phyloP scores from a whole-genome alignment of 371 early-diverging fungal genomes.

The Lichtheimia corymbifera region DNA sequence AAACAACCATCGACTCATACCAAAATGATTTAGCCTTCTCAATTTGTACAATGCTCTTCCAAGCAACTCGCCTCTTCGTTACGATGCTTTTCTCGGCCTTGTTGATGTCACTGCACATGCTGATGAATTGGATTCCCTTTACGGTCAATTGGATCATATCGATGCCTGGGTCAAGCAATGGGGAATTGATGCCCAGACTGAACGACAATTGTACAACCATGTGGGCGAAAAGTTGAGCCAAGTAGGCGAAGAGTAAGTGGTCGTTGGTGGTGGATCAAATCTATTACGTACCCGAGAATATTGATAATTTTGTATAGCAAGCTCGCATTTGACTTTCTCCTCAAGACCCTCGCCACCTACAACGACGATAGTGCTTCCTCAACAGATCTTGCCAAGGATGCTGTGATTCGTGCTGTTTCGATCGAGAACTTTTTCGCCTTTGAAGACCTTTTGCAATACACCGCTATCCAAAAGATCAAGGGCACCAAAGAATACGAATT shows the following conservation, averaged over 20 bases:
- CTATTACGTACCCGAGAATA: not conserved
- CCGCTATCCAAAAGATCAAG: conserved; percentile 73
- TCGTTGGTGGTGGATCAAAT: not conserved
- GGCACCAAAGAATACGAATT: conserved; percentile 63
- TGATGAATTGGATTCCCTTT: conserved; percentile 73
- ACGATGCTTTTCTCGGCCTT: conserved; percentile 73
- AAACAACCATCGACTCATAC: not conserved
- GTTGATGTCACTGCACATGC: conserved; percentile 72
- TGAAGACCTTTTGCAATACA: conserved; percentile 75
- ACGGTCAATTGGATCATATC: conserved; percentile 64
- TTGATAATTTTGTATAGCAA: conserved; percentile 29
- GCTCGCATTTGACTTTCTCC: conserved; percentile 62
- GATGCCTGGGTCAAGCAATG: conserved; percentile 77
- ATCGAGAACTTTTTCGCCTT: conserved; percentile 79
- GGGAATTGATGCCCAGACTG: conserved; percentile 61
- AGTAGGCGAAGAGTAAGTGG: conserved; percentile 63
- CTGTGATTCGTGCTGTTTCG: conserved; percentile 70
- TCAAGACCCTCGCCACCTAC: conserved; percentile 68
- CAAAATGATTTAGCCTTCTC: conserved; percentile 61
- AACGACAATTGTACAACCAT: conserved; percentile 63
- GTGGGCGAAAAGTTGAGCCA: conserved; percentile 68
- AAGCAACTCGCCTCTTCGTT: conserved; percentile 64
- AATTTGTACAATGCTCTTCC: conserved; percentile 83
- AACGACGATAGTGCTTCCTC: conserved; percentile 27
- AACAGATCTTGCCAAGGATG: conserved; percentile 47